Evolutionary conservation across 257 asterid species (phyloP).

Genomic region (Solanum infundibuliforme): DNA sequence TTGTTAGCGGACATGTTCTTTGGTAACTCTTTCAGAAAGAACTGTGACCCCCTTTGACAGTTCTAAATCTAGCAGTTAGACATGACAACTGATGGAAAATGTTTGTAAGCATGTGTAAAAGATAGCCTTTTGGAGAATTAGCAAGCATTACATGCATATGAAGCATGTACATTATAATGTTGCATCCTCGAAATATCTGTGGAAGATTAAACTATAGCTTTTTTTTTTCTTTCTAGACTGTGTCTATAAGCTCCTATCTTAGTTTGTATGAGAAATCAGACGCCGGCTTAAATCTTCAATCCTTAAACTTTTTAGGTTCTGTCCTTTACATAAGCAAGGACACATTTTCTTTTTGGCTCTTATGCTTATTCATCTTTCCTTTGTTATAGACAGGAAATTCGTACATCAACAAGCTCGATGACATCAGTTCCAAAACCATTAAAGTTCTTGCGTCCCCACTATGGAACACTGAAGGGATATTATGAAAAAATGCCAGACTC

Average conservation of each 20-base stretch:
- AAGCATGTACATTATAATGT: neutral
- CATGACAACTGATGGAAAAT: neutral
- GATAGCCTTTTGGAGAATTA: neutral
- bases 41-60: neutral
- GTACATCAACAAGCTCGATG: slow-evolving; percentile 94
- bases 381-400: slow-evolving; percentile 70
- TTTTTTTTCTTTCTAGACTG: neutral
- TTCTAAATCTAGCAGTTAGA: neutral
- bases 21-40: neutral
- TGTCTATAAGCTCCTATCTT: neutral
- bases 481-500: slow-evolving; percentile 63
- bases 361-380: neutral
- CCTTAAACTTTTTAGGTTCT: neutral
- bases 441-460: slow-evolving; percentile 92
- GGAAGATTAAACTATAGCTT: neutral
- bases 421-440: slow-evolving; percentile 96
- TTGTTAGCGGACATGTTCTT: neutral
- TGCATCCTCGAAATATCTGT: neutral
- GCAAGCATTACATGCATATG: neutral
- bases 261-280: neutral
- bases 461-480: slow-evolving; percentile 67
- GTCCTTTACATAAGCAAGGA: neutral
- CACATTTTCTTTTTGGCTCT: neutral
- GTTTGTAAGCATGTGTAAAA: neutral
- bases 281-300: neutral